Base-by-base conservation (phyloP, 805 yeast genomes). In the Yamadazyma scolyti region DNA sequence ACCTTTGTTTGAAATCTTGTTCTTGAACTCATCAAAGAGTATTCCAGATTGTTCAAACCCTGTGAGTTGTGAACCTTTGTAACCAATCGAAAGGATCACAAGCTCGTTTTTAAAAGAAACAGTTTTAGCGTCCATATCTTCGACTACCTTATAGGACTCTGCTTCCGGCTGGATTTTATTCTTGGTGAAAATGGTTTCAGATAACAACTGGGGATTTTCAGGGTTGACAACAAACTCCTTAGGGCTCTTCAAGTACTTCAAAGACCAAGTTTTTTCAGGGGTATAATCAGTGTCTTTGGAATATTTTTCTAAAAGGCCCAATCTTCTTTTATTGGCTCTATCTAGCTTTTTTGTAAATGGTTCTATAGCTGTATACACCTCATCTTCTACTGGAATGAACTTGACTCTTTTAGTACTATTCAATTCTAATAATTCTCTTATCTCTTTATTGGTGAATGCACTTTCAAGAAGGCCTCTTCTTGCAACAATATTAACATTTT, bases 361-460 rank as follows among this genome's bases (percentile, higher is more conserved):
- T 20, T 51, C 50, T 22, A 63, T 45, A 27, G 49, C 43, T 8
- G 43, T 48, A 27, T 67, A 40, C 4, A 49, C 12, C 4, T 55
- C 44, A n/a, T 61, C 58, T 1, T 65, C 64, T 8, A 65, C 37
- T 6, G 67, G 67, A 5, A 36, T 31, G 6, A 72, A 69, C 27
- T 64, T 50, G 34, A 82, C 73, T 9, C 52, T 56, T 0, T 78
- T 77, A 23, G 61, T 59, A 18, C 64, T 45, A 4, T 59, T 57
- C 33, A 87, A 55, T 31, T 79, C 82, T 49, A 89, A 62, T 21
- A 90, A 60, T 50, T 93, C 97, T 50, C 97, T 71, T 15, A 90
- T 69, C 55, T 93, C 98, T 52, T 88, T 90, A 44, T 85, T 90
- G 3, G 97, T 82, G 54, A 89, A 93, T 16, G 95, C 93, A 25